Evolutionary conservation across 345 rosid genomes (phyloP).

Genomic region (Arabidopsis suecica): DNA sequence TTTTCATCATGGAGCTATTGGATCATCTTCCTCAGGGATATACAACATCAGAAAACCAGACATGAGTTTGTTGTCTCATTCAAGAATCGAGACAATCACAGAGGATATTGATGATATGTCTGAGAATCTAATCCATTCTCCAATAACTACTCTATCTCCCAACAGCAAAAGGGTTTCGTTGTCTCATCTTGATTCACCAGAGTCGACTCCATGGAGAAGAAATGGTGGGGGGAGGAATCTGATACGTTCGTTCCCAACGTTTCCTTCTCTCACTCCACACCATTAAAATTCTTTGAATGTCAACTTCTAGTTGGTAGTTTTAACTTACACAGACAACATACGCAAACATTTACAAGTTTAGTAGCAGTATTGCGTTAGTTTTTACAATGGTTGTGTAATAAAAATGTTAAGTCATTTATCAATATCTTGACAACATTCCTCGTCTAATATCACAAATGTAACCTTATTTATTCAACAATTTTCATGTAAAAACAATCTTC

Average conservation of each 20-base stretch:
- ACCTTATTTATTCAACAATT: too few species aligned
- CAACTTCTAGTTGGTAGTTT: conserved; percentile 38
- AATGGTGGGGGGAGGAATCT: conserved; percentile 72
- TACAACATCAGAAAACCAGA: conserved; percentile 36
- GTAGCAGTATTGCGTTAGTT: neutral
- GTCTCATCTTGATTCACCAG: conserved; percentile 54
- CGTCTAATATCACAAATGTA: too few species aligned
- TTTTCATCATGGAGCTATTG: conserved; percentile 27
- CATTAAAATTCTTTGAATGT: conserved; percentile 34
- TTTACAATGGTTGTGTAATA: conserved; percentile 1
- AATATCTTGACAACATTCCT: neutral
- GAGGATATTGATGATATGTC: conserved; percentile 54
- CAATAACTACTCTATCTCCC: conserved; percentile 58
- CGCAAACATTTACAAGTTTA: conserved; percentile 5
- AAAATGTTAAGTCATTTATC: neutral
- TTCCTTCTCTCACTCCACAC: conserved; percentile 80
- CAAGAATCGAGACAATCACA: conserved; percentile 44
- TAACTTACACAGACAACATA: conserved; percentile 5
- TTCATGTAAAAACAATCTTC: too few species aligned
- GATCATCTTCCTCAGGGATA: neutral
- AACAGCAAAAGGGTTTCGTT: conserved; percentile 89
- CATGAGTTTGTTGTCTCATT: conserved; percentile 24
- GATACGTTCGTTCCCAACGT: conserved; percentile 76
- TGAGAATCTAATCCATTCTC: conserved; percentile 52
- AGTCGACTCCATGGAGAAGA: conserved; percentile 62